Evolutionary conservation across 2,329 filamentous ascomycete genomes (phyloP).

Genomic region (Trichoderma cornu-damae): DNA sequence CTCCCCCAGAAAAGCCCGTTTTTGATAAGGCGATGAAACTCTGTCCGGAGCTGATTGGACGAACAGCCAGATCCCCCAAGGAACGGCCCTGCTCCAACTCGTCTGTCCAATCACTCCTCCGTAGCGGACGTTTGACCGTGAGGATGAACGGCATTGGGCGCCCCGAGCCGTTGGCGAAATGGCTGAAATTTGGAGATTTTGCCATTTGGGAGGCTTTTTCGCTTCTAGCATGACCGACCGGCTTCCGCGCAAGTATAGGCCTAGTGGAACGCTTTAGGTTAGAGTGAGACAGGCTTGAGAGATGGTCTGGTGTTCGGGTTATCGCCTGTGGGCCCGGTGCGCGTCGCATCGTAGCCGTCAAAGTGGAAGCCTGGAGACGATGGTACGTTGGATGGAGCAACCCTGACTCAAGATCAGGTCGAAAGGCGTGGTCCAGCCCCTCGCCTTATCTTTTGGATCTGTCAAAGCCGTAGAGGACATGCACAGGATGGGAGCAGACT

Average conservation of each 20-base stretch:
- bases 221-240: conserved; percentile 1
- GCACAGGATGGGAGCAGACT: neutral
- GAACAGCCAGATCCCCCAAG: neutral
- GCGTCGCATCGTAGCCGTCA: conserved; percentile 7
- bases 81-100: neutral
- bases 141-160: neutral
- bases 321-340: conserved; percentile 6
- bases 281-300: conserved; percentile 7
- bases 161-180: conserved; percentile 2
- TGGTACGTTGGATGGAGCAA: neutral
- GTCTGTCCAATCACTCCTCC: conserved; percentile 4
- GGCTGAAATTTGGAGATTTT: conserved; percentile 1
- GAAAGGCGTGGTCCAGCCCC: conserved; percentile 3
- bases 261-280: conserved; percentile 4
- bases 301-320: conserved; percentile 9
- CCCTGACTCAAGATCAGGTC: conserved; percentile 9
- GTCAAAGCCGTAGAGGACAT: conserved; percentile 1
- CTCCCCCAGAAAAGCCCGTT: conserved; percentile 14
- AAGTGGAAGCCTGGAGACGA: conserved; percentile 12
- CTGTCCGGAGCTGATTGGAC: conserved; percentile 9
- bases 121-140: neutral
- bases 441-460: conserved; percentile 9
- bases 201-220: neutral
- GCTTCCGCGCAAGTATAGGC: neutral
- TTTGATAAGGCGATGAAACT: conserved; percentile 15